Base-by-base conservation (phyloP, 1,284 basidiomycete genomes). In the Tausonia pullulans region DNA sequence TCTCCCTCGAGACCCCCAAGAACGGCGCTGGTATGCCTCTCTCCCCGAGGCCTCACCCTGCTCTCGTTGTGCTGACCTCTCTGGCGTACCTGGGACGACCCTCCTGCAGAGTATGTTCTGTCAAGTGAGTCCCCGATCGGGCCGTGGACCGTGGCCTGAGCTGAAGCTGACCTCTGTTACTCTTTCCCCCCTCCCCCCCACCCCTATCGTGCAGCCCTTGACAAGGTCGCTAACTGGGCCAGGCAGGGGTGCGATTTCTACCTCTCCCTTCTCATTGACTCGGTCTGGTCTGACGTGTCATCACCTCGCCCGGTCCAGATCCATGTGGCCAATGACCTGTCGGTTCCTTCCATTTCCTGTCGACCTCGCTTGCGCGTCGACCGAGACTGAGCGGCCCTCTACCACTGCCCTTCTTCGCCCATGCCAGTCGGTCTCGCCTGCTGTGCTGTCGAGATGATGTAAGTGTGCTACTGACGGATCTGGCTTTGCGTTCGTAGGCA, bases 271-370 rank as follows among this genome's bases (percentile, higher is more conserved):
- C 27, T 27, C 1, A 27, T 27, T 27, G 27, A 27, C 27, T 27
- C 27, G 27, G 2, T 27, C 27, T 27, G 27, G 27, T 27, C 27
- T 27, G 27, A 27, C 27, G 27, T 27, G 27, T 27, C 27, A 27
- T 27, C 2, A 27, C 27, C 27, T 27, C 27, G 27, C 27, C 27
- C 27, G 27, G 27, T 27, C 2, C 27, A 27, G 27, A 27, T 96
- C 91, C 45, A 95, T 98, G 86, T 99, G 96, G 96, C 96, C 96
- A 54, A 96, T 98, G 93, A 98, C 94, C 58, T 97, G 89, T 88
- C 70, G 64, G 80, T 73, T 43, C 14, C 16, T 44, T 1, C 40
- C 9, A 40, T 51, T 48, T 48, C 51, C 39, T 6, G 9, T 39
- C 4, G 16, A 13, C 40, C 7, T 60, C 52, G n/a, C 52, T 13